Base-by-base conservation (phyloP, 768 basidiomycete species). In the Suillus hirtellus region DNA sequence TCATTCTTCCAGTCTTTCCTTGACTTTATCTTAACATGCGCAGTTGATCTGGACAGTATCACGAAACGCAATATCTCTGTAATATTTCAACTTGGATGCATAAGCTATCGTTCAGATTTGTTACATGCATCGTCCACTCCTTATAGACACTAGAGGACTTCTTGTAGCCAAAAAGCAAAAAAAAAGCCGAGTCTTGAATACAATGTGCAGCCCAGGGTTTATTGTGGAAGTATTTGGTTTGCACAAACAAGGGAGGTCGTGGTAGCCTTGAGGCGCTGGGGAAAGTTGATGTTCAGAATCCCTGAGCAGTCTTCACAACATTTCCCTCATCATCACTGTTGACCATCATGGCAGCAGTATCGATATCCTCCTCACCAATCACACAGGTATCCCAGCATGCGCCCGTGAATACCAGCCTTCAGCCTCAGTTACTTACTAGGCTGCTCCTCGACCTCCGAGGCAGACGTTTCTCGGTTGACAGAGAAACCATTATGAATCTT, bases 401-500 rank as follows among this genome's bases (percentile, higher is more conserved):
- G 1, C 86, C 89, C 44, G 76, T 86, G 7, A 88, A 89, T 69
- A 82, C 86, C 14, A 88, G 86, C 69, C 78, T 93, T 40, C 91
- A 95, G 77, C 93, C 92, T 6, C 92, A 94, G 79, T 84, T 96
- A 46, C 84, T 98, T 67, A 90, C 93, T 31, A 85, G 94, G 69
- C 83, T 99, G 69, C 85, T 91, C 60, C 88, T 99, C 69, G 97
- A 99, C 79, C 84, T 99, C 43, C 88, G 97, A 66, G 95, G 95
- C 62, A 83, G 78, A 69, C 89, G 95, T 65, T 96, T 99, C 79
- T 89, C 92, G 64, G 94, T 99, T 50, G 97, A 99, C 78, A 85
- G 96, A 68, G 96, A 99, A 79, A 95, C 92, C 7, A 90, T 99
- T 73, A 97, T 99, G 95, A 94, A 96, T 74, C 84, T 99, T 21